phyloP scores from a whole-genome alignment of 306 rosid genomes.

The Rubus parviflorus region DNA sequence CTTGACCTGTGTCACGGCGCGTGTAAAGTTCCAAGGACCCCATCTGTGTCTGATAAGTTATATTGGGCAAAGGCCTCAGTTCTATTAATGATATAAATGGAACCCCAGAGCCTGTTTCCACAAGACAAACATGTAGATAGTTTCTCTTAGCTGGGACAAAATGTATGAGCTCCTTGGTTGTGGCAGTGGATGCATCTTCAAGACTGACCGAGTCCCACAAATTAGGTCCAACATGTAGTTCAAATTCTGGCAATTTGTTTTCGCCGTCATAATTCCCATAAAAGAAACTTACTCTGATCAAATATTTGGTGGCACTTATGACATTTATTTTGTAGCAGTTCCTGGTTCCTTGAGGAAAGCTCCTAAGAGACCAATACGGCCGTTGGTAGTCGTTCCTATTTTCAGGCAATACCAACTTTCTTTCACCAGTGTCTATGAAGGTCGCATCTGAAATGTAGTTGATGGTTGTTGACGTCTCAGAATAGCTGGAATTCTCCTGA shows the following conservation, averaged over 20 bases:
- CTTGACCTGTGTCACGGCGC: slow-evolving; percentile 10
- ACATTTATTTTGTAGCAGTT: slow-evolving; percentile 20
- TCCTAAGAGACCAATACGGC: slow-evolving; percentile 4
- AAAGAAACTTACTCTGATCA: slow-evolving; percentile 2
- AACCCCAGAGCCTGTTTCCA: slow-evolving; percentile 10
- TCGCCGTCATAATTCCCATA: slow-evolving; percentile 21
- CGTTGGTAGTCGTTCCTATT: neutral
- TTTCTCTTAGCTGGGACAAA: neutral
- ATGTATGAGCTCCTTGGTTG: neutral
- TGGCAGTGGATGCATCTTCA: no score
- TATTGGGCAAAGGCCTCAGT: slow-evolving; percentile 5
- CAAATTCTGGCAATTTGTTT: slow-evolving; percentile 3
- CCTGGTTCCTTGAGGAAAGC: slow-evolving; percentile 32
- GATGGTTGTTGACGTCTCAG: slow-evolving; percentile 7
- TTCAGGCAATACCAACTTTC: neutral
- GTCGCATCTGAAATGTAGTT: slow-evolving; percentile 27
- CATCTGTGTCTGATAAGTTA: neutral
- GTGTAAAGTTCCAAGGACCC: neutral
- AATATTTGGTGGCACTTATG: neutral
- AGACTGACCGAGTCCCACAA: slow-evolving; percentile 13
- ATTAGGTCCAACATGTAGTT: slow-evolving; percentile 12
- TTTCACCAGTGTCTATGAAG: slow-evolving; percentile 23
- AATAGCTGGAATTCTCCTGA: slow-evolving; percentile 13
- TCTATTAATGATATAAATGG: slow-evolving; percentile 30
- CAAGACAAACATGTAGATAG: slow-evolving; percentile 13